phyloP scores from a whole-genome alignment of 768 basidiomycete species.

The Leccinum imitatum region DNA sequence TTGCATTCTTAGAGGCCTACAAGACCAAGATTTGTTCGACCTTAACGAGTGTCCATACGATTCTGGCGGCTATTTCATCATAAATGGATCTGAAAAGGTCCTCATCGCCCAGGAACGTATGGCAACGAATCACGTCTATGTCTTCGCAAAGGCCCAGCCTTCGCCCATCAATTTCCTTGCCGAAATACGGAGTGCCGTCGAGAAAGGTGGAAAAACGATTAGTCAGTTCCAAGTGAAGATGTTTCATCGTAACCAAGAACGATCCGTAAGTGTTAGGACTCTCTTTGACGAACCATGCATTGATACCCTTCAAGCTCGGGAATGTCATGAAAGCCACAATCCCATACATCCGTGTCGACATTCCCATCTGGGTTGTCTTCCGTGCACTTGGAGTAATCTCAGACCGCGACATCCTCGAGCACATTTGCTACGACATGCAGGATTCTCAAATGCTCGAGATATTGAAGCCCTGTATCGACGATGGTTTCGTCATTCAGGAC shows the following conservation, averaged over 20 bases:
- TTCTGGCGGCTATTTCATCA: slow-evolving; percentile 98
- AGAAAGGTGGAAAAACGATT: slow-evolving; percentile 97
- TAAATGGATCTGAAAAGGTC: slow-evolving; percentile 99
- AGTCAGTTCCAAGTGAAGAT: slow-evolving; percentile 98
- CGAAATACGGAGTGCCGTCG: slow-evolving; percentile 95
- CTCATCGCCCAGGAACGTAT: slow-evolving; percentile 99
- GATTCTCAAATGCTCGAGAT: slow-evolving; percentile 96
- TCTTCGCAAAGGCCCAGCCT: slow-evolving; percentile 96
- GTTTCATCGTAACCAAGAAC: slow-evolving; percentile 87
- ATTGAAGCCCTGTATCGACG: slow-evolving; percentile 97
- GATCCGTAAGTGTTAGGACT: slow-evolving; percentile 57
- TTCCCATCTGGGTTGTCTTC: slow-evolving; percentile 99
- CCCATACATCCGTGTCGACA: slow-evolving; percentile 97
- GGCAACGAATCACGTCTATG: slow-evolving; percentile 99
- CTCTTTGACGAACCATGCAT: background rate
- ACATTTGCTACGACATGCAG: slow-evolving; percentile 97
- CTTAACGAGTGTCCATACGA: slow-evolving; percentile 98
- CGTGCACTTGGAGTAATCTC: slow-evolving; percentile 96
- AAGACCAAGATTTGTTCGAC: slow-evolving; percentile 81
- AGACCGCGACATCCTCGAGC: slow-evolving; percentile 95
- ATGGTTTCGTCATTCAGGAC: slow-evolving; percentile 97
- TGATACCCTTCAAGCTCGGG: slow-evolving; percentile 52
- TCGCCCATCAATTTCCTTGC: slow-evolving; percentile 95
- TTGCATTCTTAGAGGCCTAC: slow-evolving; percentile 82
- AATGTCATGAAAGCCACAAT: slow-evolving; percentile 97